Base-by-base conservation (phyloP, 768 basidiomycete species). In the Termitomyces sp. region DNA sequence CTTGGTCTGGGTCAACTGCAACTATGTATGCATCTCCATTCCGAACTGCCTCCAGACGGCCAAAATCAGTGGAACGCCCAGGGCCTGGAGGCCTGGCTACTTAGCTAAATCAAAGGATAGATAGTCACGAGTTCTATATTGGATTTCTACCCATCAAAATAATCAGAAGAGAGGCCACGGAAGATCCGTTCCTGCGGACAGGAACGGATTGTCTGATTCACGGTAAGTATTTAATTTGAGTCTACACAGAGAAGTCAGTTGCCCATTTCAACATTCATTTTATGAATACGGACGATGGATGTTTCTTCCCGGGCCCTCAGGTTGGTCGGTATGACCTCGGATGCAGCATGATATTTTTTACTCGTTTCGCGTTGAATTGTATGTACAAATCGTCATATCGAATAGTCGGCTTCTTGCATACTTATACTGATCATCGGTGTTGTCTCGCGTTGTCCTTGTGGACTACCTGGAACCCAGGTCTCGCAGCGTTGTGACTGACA, bases 301-400 rank as follows among this genome's bases (percentile, higher is more conserved):
- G 9, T 38, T 19, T 17, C n/a, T 52, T 29, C 38, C n/a, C n/a
- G n/a, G n/a, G n/a, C n/a, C n/a, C n/a, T n/a, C n/a, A n/a, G n/a
- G n/a, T n/a, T n/a, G 31, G 32, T 31, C 57, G 60, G 57, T 42
- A 49, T 53, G 57, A 59, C 56, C 32, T 63, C 62, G 62, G 62
- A 52, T 53, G 17, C 42, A 48, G 9, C 31, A 23, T 19, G 14
- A 45, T 48, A 19, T 31, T 54, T 50, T 53, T 17, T 47, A 17
- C 21, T 29, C 32, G 31, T 38, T 29, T 41, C n/a, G n/a, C n/a
- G n/a, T 46, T 42, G 21, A 1, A 54, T 21, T 12, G 1, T 43
- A 5, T n/a, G n/a, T n/a, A n/a, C n/a, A 42, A 2, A 45, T 29
- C 27, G 17, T 29, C 4, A 17, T n/a, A 32, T 34, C 21, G 16